phyloP scores from a whole-genome alignment of 768 basidiomycete genomes.

The Leucogyrophana mollusca region DNA sequence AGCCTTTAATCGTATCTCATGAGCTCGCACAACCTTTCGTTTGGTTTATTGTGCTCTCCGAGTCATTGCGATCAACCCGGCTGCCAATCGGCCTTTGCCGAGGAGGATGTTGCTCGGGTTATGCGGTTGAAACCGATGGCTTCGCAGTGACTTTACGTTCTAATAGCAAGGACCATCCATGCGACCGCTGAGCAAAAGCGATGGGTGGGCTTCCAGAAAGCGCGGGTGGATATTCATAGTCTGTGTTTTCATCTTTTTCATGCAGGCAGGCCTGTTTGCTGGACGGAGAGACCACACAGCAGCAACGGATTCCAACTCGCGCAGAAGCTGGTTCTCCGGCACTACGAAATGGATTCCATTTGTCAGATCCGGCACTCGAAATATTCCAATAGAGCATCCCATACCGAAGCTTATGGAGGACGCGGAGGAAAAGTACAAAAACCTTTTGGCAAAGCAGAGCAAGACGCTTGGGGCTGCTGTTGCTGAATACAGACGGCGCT shows the following conservation, averaged over 20 bases:
- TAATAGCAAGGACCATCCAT: constrained; percentile 16
- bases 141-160: too few relatives aligned
- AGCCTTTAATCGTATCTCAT: too few relatives aligned
- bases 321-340: constrained; percentile 14
- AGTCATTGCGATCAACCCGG: too few relatives aligned
- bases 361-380: background rate
- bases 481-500: constrained; percentile 75
- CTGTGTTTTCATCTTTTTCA: constrained; percentile 44
- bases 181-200: constrained; percentile 12
- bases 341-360: constrained; percentile 22
- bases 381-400: constrained; percentile 56
- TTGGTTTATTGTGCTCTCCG: too few relatives aligned
- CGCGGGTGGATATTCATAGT: constrained; percentile 42
- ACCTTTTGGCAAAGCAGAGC: constrained; percentile 72
- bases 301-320: background rate
- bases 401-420: constrained; percentile 83
- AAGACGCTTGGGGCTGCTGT: constrained; percentile 78
- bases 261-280: constrained; percentile 47
- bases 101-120: too few relatives aligned
- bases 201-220: background rate
- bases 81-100: too few relatives aligned
- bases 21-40: too few relatives aligned
- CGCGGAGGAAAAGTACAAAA: constrained; percentile 72
- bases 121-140: too few relatives aligned
- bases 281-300: constrained; percentile 27